phyloP scores from a whole-genome alignment of 257 asterid genomes.

The Solanum sparsipilum region DNA sequence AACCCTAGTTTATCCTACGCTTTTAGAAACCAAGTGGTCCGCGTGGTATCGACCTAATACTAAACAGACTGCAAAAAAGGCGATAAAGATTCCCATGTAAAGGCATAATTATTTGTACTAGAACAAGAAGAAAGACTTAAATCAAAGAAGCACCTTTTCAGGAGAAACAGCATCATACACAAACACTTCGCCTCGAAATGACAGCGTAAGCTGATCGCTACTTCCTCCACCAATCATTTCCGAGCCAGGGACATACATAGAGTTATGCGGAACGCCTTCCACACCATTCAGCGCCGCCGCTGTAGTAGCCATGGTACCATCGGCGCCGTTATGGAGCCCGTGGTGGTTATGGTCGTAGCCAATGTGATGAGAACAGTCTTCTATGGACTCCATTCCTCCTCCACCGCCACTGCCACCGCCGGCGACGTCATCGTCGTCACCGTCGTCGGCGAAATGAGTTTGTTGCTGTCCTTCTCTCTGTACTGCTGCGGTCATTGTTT shows the following conservation, averaged over 20 bases:
- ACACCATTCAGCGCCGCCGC: slow-evolving; percentile 23
- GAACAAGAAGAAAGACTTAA: not conserved
- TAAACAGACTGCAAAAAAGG: not conserved
- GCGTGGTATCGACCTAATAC: not conserved
- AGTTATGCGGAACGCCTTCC: slow-evolving; percentile 32
- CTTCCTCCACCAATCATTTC: slow-evolving; percentile 45
- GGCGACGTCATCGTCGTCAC: slow-evolving; percentile 4
- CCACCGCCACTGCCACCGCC: not conserved
- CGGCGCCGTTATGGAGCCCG: slow-evolving; percentile 23
- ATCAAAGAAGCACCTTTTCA: slow-evolving; percentile 51
- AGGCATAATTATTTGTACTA: not conserved
- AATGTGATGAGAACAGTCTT: not conserved
- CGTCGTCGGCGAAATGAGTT: slow-evolving; percentile 26
- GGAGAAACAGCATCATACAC: slow-evolving; percentile 88
- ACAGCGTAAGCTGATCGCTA: slow-evolving; percentile 76
- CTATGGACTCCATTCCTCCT: not conserved
- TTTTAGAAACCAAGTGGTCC: not conserved
- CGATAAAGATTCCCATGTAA: not conserved
- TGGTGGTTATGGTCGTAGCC: slow-evolving; percentile 47
- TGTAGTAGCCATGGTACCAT: not conserved
- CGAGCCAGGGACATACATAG: slow-evolving; percentile 33
- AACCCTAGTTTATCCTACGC: not conserved
- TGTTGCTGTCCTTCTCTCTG: slow-evolving; percentile 7
- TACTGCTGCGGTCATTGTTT: not conserved
- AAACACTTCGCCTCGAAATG: slow-evolving; percentile 91